These are phyloP conservation scores for Niveomyces coronatus DNA, from an alignment of 2,329 filamentous ascomycete genomes.

Conservation along the genomic window DNA sequence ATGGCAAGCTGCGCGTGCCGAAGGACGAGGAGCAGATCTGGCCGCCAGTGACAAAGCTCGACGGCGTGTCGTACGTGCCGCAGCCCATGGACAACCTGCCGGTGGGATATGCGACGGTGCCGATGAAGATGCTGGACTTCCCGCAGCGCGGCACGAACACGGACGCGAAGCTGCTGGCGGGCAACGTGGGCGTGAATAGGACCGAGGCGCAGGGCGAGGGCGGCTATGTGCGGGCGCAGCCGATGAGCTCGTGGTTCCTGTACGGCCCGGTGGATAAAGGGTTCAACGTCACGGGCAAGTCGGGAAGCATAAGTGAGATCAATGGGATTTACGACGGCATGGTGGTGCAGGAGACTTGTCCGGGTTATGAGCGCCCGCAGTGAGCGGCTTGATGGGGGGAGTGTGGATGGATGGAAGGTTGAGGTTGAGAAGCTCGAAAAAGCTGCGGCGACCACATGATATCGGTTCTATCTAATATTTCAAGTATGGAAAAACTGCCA, in stretches of 20 bases:
- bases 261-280: conserved; percentile 25
- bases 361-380: background rate
- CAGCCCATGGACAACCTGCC: conserved; percentile 20
- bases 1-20: conserved; percentile 20
- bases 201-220: conserved; percentile 11
- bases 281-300: conserved; percentile 11
- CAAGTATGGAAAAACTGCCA: too few species aligned
- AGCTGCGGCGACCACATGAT: too few species aligned
- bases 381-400: background rate
- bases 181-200: conserved; percentile 25
- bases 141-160: conserved; percentile 17
- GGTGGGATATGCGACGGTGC: conserved; percentile 29
- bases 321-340: background rate
- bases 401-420: background rate
- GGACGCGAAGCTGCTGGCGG: conserved; percentile 27
- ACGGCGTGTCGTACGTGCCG: conserved; percentile 20
- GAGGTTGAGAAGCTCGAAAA: too few species aligned
- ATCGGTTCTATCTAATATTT: too few species aligned
- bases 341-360: conserved; percentile 4
- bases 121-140: conserved; percentile 27
- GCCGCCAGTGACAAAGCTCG: conserved; percentile 15
- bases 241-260: conserved; percentile 30
- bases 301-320: conserved; percentile 17
- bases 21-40: conserved; percentile 7
- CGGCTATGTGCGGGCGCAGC: conserved; percentile 20